Conservation (phyloP, 129 eudicot genomes). For the Daucus carota region DH1_v3.0 NC_030386.2:40184001-40184500, state of each 20-base stretch:
- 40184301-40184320: background rate
- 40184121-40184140: background rate
- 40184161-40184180: background rate
- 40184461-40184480: no score
- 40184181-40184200: background rate
- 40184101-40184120: background rate
- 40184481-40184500: no score
- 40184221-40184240: background rate
- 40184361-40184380: background rate
- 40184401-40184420: no score
- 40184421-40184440: no score
- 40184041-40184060: background rate
- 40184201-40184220: slow-evolving; percentile 4
- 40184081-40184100: background rate
- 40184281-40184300: background rate
- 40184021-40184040: background rate
- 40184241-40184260: slow-evolving; percentile 2
- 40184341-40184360: background rate
- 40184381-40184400: background rate
- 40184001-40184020: background rate
- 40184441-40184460: background rate
- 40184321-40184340: background rate
- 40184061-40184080: background rate
- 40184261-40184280: background rate
- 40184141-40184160: no score